Evolutionary conservation across 2,329 filamentous ascomycete genomes (phyloP), one percentile per base, ranked within the genome.

Genomic region (Pleoardoris graminearum): DNA sequence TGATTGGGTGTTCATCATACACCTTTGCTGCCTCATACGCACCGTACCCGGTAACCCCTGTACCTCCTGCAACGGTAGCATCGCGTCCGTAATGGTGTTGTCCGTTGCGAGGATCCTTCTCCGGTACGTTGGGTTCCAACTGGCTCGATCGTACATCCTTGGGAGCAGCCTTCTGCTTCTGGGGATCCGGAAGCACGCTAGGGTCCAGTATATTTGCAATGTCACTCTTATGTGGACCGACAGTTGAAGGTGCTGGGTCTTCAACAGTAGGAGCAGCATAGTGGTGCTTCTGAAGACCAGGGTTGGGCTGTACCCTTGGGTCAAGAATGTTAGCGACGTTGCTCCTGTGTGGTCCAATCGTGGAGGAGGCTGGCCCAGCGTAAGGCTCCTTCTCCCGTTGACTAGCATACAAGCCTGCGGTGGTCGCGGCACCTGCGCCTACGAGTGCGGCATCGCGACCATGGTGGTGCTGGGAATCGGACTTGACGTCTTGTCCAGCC

Each of bases 311-410:
- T 14, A 62, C 60, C 22, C 58, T 44, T 22, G 74, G 73, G 33
- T 75, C 74, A 8, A 75, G 58, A 27, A 59, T 50, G 50, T 73
- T 73, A 1, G 64, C 69, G 11, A 59, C 59, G 32, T 69, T 67
- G 48, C 69, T 72, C 17, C 61, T 57, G 45, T 73, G 69, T 19
- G 69, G 67, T 7, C 70, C 69, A n/a, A 62, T 57, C 7, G 61
- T 67, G 8, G 36, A 56, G 4, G 62, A 59, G 22, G 63, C 59
- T 42, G 61, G 57, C 4, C 62, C 64, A 38, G 57, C 58, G 14
- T 65, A 51, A 10, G 53, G 36, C 45, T 61, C 58, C 16, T 63
- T 49, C 16, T 62, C 57, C 36, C 50, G 55, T 14, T 60, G 61
- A 0, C 52, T 42, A 38, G 60, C 54, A 17, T 59, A 54, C 3